Conservation (phyloP, 345 rosid genomes). For the Hibiscus mutabilis region DNA sequence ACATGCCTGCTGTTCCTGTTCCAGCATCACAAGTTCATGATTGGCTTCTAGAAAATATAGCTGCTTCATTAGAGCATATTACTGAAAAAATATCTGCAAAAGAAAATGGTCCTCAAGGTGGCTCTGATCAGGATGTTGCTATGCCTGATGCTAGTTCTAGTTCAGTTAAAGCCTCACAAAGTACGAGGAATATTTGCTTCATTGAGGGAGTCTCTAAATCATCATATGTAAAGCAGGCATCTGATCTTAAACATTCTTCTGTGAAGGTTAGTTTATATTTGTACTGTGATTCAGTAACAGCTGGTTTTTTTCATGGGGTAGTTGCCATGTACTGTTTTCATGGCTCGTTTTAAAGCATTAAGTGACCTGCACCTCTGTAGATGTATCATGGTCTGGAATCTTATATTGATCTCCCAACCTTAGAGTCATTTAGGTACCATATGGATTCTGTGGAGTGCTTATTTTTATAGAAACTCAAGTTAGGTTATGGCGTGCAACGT, state of each 20-base stretch:
- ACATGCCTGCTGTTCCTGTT: slow-evolving; percentile 98
- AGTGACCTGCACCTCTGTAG: background rate
- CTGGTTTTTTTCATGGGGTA: background rate
- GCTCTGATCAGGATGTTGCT: slow-evolving; percentile 80
- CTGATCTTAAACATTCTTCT: slow-evolving; percentile 85
- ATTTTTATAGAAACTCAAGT: background rate
- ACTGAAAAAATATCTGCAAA: slow-evolving; percentile 83
- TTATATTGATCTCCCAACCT: background rate
- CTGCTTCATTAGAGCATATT: slow-evolving; percentile 63
- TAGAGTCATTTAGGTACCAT: background rate
- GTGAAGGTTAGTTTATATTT: slow-evolving; percentile 57
- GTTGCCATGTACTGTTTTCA: background rate
- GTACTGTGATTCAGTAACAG: background rate
- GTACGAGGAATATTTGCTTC: slow-evolving; percentile 60
- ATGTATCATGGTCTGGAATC: background rate
- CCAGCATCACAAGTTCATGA: slow-evolving; percentile 83
- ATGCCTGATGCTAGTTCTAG: slow-evolving; percentile 85
- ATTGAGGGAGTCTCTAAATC: slow-evolving; percentile 95
- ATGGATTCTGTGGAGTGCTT: background rate
- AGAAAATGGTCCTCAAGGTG: slow-evolving; percentile 68
- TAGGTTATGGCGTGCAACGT: background rate
- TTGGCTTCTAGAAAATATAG: slow-evolving; percentile 81
- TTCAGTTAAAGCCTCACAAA: slow-evolving; percentile 54
- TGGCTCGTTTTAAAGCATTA: background rate
- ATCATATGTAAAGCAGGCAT: slow-evolving; percentile 76